Percentiles rank a stretch among this genome's conserved stretches.
Evolutionary conservation across 2,329 filamentous ascomycete genomes (phyloP).

Genomic region (Tympanopsis confertula): DNA sequence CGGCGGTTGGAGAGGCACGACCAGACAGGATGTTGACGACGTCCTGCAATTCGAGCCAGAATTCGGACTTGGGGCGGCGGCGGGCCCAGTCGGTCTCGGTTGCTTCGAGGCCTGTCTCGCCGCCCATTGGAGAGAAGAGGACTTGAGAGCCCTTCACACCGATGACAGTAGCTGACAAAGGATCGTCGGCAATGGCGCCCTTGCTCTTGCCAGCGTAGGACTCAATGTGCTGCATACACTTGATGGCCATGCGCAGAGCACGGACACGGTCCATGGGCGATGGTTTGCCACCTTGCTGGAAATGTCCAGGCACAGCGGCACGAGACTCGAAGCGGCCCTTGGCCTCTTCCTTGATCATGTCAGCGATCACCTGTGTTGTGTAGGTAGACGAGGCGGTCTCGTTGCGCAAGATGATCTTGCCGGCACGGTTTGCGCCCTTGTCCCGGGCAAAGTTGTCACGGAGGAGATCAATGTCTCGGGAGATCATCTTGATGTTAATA

Average conservation of each 20-base stretch:
- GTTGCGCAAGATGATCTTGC: conserved; percentile 91
- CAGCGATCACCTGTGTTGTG: conserved; percentile 82
- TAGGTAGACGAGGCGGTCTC: conserved; percentile 87
- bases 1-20: conserved; percentile 27
- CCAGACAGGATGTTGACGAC: conserved; percentile 79
- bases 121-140: conserved; percentile 65
- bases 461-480: conserved; percentile 78
- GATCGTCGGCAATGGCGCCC: conserved; percentile 61
- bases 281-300: conserved; percentile 85
- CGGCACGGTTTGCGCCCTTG: conserved; percentile 76
- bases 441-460: conserved; percentile 77
- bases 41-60: conserved; percentile 72
- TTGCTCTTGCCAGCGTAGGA: conserved; percentile 54
- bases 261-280: conserved; percentile 93
- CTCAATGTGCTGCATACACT: conserved; percentile 87
- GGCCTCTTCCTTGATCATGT: conserved; percentile 90
- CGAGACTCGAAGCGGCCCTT: conserved; percentile 85
- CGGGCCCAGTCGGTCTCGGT: conserved; percentile 89
- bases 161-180: conserved; percentile 68
- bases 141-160: conserved; percentile 85
- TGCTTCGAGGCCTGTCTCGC: conserved; percentile 56
- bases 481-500: conserved; percentile 84
- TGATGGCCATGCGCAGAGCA: conserved; percentile 82
- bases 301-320: conserved; percentile 83
- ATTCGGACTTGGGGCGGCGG: conserved; percentile 69